Base-by-base conservation (phyloP, 2,329 filamentous ascomycete genomes). In the Colletotrichum tropicicola region DNA sequence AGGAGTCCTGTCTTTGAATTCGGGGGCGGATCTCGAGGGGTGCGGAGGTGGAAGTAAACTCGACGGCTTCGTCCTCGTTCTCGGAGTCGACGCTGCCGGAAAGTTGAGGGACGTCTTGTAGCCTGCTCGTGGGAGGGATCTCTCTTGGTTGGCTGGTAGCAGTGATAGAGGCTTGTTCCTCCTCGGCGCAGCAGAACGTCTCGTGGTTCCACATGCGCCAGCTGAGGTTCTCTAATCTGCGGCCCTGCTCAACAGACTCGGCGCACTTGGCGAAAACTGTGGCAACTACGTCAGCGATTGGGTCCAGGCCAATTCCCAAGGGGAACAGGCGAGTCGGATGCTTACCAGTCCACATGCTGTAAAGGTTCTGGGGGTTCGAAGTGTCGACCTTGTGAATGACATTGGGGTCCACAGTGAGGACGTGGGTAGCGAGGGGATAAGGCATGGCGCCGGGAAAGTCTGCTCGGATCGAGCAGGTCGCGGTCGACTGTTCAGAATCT, bases 341-440 rank as follows among this genome's bases (percentile, higher is more conserved):
- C 92, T 87, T 81, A 97, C 94, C 93, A 78, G 93, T 95, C 94
- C 94, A 97, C 88, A 98, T 97, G 83, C 92, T 94, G 81, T 96
- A 97, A 54, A 98, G 88, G 75, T 94, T 97, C 80, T 97, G 93
- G 27, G 93, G 91, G 78, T 97, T 97, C 70, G 91, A 87, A 1
- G 95, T 97, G 80, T 98, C 94, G 74, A 98, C 93, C 78, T 97
- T 93, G 84, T 96, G 92, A 77, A 99, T 94, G 71, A 95, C 91
- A 76, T 91, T 92, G 69, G 93, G 90, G 82, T 98, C 94, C 78
- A 98, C 92, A 68, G 93, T 94, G 75, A 98, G 85, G 77, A 98
- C 92, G 74, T 95, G 92, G 66, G 91, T 91, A 78, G 92, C 89
- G 79, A 97, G 85, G 80, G 88, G 87, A 75, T 92, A 89, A 82